phyloP scores from a whole-genome alignment of 371 early-diverging fungal species.

The Catenaria anguillulae region DNA sequence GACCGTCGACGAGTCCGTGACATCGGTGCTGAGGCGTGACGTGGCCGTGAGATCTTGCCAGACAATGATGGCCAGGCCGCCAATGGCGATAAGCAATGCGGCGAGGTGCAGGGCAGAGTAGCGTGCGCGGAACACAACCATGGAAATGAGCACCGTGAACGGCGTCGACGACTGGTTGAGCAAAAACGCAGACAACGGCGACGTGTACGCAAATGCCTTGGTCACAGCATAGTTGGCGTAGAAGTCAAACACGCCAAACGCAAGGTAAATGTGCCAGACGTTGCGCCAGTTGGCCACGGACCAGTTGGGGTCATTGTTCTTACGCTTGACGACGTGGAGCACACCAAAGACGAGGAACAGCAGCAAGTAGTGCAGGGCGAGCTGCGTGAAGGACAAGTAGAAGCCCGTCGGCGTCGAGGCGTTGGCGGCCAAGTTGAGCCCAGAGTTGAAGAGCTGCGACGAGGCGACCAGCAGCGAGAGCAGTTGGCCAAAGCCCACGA shows the following conservation, averaged over 20 bases:
- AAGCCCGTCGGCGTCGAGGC: not conserved
- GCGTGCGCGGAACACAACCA: not conserved
- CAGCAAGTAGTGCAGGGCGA: not conserved
- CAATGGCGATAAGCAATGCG: not conserved
- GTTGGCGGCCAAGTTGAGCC: not conserved
- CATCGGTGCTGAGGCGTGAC: no score
- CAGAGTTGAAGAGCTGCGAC: not conserved
- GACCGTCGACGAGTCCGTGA: no score
- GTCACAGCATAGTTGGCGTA: conserved; percentile 1
- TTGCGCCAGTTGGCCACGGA: not conserved
- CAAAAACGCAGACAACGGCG: not conserved
- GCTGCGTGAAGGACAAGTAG: not conserved
- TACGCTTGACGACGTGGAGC: not conserved
- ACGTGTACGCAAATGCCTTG: conserved; percentile 1
- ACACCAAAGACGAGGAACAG: not conserved
- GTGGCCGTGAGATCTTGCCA: conserved; percentile 4
- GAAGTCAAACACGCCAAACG: not conserved
- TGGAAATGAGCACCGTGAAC: not conserved
- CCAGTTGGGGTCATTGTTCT: not conserved
- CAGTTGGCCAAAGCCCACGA: not conserved
- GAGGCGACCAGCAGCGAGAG: not conserved
- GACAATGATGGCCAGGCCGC: not conserved
- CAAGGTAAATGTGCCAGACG: not conserved
- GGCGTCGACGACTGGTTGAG: conserved; percentile 3
- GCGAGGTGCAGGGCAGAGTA: not conserved